A percentile compares a stretch with the other conserved stretches of the same genome.
These are phyloP conservation scores for Gynochthodes officinalis DNA, from an alignment of 257 asterid genomes.

Conservation along the genomic window DNA sequence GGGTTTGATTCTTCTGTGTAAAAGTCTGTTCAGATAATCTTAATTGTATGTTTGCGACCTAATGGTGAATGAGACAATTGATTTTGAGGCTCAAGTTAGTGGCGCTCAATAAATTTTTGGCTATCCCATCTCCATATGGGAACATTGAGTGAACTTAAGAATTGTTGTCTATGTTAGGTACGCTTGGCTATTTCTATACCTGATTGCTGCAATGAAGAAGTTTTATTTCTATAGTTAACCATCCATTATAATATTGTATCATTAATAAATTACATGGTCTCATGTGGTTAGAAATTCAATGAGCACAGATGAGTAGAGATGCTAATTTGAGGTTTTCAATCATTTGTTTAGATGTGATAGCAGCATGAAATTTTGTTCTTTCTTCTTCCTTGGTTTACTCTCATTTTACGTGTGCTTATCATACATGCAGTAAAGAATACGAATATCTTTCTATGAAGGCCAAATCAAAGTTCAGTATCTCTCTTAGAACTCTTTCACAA, in stretches of 20 bases:
- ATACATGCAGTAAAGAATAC: slow-evolving; percentile 54
- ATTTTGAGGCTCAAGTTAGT: neutral
- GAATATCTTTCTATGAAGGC: slow-evolving; percentile 72
- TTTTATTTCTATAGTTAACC: neutral
- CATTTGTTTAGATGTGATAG: neutral
- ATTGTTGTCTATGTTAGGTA: too few species aligned
- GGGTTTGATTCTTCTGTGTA: too few species aligned
- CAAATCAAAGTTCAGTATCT: slow-evolving; percentile 66
- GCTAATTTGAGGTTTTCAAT: neutral
- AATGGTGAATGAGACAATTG: neutral
- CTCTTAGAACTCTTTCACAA: slow-evolving; percentile 63
- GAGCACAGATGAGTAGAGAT: neutral
- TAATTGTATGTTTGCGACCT: neutral
- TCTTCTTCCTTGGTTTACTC: too few species aligned
- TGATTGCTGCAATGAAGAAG: neutral
- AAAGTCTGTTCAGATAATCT: neutral
- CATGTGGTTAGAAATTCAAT: neutral
- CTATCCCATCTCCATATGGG: too few species aligned
- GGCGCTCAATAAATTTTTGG: neutral
- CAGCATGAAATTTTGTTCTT: neutral
- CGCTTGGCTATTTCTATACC: neutral
- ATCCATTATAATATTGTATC: neutral
- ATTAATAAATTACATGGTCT: neutral
- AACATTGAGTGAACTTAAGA: neutral
- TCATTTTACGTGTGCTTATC: neutral